These are phyloP conservation scores for Dimargaris xerosporica DNA, from an alignment of 192 early-diverging fungal genomes.

Conservation along the genomic window DNA sequence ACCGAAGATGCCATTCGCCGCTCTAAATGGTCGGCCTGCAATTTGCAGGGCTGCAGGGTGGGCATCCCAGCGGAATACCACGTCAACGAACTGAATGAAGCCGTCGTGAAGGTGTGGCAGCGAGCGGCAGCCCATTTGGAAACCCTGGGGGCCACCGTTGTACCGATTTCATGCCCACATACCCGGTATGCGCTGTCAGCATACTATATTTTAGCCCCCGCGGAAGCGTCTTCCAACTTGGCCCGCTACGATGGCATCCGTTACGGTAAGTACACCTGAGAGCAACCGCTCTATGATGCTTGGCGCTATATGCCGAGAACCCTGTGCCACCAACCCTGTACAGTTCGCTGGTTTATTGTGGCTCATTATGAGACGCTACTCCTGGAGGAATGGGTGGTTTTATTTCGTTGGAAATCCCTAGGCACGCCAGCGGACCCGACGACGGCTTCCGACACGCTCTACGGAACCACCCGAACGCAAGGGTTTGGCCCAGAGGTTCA, in stretches of 20 bases:
- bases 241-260: slow-evolving; percentile 76
- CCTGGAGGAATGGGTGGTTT: too few species aligned
- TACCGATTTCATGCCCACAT: slow-evolving; percentile 52
- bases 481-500: slow-evolving; percentile 72
- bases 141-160: slow-evolving; percentile 45
- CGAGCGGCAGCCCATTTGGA: slow-evolving; percentile 36
- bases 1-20: slow-evolving; percentile 1
- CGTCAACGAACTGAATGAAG: slow-evolving; percentile 46
- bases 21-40: not conserved
- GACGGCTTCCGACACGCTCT: slow-evolving; percentile 15
- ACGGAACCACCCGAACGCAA: slow-evolving; percentile 44
- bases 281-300: not conserved
- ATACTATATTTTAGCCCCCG: slow-evolving; percentile 77
- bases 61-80: slow-evolving; percentile 60
- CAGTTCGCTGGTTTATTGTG: too few species aligned
- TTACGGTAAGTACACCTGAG: slow-evolving; percentile 39
- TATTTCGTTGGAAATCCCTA: too few species aligned
- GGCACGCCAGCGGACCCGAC: too few species aligned
- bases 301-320: not conserved
- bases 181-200: slow-evolving; percentile 56
- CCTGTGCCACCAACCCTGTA: too few species aligned
- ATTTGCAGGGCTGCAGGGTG: slow-evolving; percentile 32
- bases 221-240: slow-evolving; percentile 85
- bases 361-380: too few species aligned
- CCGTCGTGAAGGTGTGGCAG: slow-evolving; percentile 41